These are phyloP conservation scores for Pythium chondricola DNA, from an alignment of 352 stramenopile species.

Conservation along the genomic window DNA sequence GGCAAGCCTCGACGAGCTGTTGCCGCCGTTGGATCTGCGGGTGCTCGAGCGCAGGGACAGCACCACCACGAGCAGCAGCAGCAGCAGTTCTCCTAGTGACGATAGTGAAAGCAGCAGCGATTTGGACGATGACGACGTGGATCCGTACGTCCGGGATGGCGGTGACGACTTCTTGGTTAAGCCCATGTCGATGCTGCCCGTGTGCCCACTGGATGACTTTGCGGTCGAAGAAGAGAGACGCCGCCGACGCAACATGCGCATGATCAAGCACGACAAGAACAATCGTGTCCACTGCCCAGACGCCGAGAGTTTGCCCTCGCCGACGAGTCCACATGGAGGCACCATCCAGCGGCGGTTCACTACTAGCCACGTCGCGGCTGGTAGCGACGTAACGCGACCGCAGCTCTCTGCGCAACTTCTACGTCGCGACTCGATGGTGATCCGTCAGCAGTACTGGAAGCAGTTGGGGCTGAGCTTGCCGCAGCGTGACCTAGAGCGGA, in stretches of 20 bases:
- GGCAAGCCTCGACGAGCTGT: not conserved
- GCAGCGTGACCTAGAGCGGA: constrained; percentile 75
- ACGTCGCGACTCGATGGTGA: constrained; percentile 75
- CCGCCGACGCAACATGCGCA: constrained; percentile 36
- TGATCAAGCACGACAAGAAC: constrained; percentile 39
- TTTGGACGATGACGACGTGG: constrained; percentile 30
- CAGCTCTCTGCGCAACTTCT: constrained; percentile 27
- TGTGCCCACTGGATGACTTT: constrained; percentile 71
- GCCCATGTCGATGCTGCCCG: constrained; percentile 63
- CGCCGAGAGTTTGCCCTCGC: constrained; percentile 50
- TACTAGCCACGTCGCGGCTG: constrained; percentile 5
- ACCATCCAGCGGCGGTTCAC: constrained; percentile 10
- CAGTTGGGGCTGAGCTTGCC: constrained; percentile 78
- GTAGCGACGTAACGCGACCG: constrained; percentile 11
- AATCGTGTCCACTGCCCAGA: constrained; percentile 34
- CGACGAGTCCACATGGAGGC: constrained; percentile 30
- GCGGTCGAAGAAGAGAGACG: constrained; percentile 75
- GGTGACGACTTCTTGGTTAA: constrained; percentile 51
- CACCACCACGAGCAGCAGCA: constrained; percentile 19
- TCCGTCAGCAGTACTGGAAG: constrained; percentile 84
- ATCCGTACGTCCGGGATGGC: constrained; percentile 16
- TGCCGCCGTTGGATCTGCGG: constrained; percentile 16
- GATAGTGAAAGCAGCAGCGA: constrained; percentile 23
- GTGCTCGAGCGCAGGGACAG: constrained; percentile 20
- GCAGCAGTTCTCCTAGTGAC: constrained; percentile 11